Evolutionary conservation across 1,284 basidiomycete species (phyloP).

Genomic region (Naganishia albida): DNA sequence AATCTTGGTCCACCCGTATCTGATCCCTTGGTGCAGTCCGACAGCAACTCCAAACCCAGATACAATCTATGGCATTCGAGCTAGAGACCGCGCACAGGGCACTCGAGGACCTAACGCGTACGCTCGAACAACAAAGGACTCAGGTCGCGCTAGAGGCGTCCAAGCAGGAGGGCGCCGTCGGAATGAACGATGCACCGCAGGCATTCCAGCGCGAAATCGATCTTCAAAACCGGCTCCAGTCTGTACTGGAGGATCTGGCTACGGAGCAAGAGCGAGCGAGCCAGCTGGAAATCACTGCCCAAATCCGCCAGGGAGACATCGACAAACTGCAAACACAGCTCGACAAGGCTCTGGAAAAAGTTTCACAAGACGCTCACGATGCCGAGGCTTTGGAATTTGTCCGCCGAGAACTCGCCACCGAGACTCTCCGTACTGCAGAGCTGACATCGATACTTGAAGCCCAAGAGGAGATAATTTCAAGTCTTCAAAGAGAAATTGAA

Average conservation of each 20-base stretch:
- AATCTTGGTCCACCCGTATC: neutral
- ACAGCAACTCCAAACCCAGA: slow-evolving; percentile 13
- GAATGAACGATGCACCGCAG: neutral
- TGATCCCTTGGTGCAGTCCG: neutral
- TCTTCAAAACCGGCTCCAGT: neutral
- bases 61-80: neutral
- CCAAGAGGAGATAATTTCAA: neutral
- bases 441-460: slow-evolving; percentile 1
- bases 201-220: neutral
- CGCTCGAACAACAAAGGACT: neutral
- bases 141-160: neutral
- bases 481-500: neutral
- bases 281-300: neutral
- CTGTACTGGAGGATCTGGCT: neutral
- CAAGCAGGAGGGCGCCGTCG: neutral
- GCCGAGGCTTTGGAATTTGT: neutral
- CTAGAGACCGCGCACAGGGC: neutral
- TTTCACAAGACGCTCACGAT: neutral
- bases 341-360: neutral
- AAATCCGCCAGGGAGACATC: neutral
- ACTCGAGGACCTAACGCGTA: neutral
- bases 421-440: slow-evolving; percentile 6
- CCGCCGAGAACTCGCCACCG: slow-evolving; percentile 5
- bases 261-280: neutral
- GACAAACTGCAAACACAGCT: slow-evolving; percentile 3